phyloP scores from a whole-genome alignment of 495 filamentous ascomycete genomes.

The Tetracladium setigerum region DNA sequence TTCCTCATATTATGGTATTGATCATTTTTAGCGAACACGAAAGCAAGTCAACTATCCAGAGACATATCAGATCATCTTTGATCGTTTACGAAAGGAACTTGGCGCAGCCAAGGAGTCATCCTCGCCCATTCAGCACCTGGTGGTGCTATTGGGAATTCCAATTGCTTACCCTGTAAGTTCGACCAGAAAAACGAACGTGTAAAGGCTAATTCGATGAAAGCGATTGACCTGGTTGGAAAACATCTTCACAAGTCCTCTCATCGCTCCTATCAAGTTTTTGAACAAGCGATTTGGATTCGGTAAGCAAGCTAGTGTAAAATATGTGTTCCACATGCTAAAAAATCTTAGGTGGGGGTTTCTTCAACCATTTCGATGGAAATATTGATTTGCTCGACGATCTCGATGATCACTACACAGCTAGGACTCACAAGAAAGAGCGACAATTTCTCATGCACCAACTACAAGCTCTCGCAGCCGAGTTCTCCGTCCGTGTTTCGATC shows the following conservation, averaged over 20 bases:
- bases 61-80: constrained; percentile 79
- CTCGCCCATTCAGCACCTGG: constrained; percentile 67
- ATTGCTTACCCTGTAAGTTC: constrained; percentile 74
- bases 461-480: constrained; percentile 60
- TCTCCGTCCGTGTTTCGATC: constrained; percentile 76
- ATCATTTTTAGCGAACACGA: constrained; percentile 54
- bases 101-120: constrained; percentile 36
- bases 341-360: constrained; percentile 57
- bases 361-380: constrained; percentile 89
- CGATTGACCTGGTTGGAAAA: constrained; percentile 90
- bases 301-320: constrained; percentile 6
- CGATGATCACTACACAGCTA: constrained; percentile 91
- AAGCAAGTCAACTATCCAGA: constrained; percentile 88
- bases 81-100: constrained; percentile 58
- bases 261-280: constrained; percentile 78
- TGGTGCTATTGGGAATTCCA: constrained; percentile 83
- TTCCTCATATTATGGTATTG: constrained; percentile 1
- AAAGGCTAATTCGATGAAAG: constrained; percentile 19
- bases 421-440: constrained; percentile 85
- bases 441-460: constrained; percentile 64
- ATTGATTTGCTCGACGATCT: constrained; percentile 89
- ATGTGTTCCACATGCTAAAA: constrained; percentile 1
- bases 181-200: too few relatives aligned
- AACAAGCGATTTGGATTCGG: constrained; percentile 83
- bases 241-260: constrained; percentile 73